Evolutionary conservation across 805 yeast species (phyloP).

Genomic region (Naumovozyma castellii): DNA sequence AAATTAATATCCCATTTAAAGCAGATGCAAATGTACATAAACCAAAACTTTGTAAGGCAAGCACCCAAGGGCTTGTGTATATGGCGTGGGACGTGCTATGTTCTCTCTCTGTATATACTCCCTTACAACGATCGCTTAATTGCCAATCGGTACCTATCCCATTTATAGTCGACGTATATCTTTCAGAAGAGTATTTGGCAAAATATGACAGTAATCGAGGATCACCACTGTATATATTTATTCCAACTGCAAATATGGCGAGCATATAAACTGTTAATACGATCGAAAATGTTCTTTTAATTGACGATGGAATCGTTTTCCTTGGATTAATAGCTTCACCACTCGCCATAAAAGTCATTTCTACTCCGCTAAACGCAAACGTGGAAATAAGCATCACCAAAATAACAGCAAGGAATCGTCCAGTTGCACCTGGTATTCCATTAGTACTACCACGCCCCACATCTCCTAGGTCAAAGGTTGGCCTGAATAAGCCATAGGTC

Average conservation of each 20-base stretch:
- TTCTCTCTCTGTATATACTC: conserved; percentile 43
- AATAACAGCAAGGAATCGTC: conserved; percentile 50
- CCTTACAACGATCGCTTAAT: conserved; percentile 56
- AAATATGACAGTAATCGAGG: conserved; percentile 56
- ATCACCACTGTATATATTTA: conserved; percentile 70
- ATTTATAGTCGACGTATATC: conserved; percentile 9
- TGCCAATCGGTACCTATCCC: conserved; percentile 39
- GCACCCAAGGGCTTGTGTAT: conserved; percentile 48
- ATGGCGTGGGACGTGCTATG: conserved; percentile 28
- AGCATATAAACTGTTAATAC: conserved; percentile 55
- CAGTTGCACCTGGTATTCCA: conserved; percentile 55
- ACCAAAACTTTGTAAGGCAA: conserved; percentile 46
- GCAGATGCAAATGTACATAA: conserved; percentile 42
- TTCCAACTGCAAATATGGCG: conserved; percentile 58
- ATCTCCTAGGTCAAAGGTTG: conserved; percentile 59
- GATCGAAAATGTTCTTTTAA: conserved; percentile 65
- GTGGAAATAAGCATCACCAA: conserved; percentile 57
- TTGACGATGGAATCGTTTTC: conserved; percentile 66
- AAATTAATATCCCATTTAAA: conserved; percentile 43
- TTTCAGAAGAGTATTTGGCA: conserved; percentile 8
- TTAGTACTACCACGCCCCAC: conserved; percentile 41
- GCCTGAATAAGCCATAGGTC: conserved; percentile 65
- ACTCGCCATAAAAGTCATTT: conserved; percentile 73
- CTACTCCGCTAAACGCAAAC: conserved; percentile 75
- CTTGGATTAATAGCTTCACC: conserved; percentile 81